Base-by-base conservation (phyloP, 2,329 filamentous ascomycete genomes). In the Cladorrhinum sp. region DNA sequence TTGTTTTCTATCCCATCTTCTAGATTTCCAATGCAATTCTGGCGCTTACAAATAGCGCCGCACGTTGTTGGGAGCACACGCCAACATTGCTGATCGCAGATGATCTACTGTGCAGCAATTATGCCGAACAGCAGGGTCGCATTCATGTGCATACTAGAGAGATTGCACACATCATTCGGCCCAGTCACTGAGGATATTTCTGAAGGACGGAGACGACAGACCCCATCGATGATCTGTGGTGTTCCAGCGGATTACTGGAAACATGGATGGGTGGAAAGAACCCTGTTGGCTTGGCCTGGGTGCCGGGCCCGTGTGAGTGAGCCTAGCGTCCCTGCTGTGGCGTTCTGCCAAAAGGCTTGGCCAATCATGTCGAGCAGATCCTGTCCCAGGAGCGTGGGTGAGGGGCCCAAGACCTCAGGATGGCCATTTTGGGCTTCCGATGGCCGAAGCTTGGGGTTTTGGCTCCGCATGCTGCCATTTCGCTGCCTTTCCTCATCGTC, bases 301-400 rank as follows among this genome's bases (percentile, higher is more conserved):
- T 45, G 16, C 41, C 41, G 41, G 41, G 41, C 41, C 41, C 41
- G 41, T 45, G n/a, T 45, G 41, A 45, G 41, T 45, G 41, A 45
- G 41, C 18, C 41, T 13, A 22, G 41, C 41, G 41, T 45, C 41
- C 41, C 41, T 45, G 41, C n/a, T 45, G 41, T 45, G 41, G 41
- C 41, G 41, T 45, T 45, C 41, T 45, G 41, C 41, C 41, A 45
- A 45, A 45, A 45, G 41, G 41, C 41, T 45, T 45, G 41, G 20
- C 59, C 62, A 64, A 64, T 64, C 62, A 64, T 2, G 18, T 13
- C 8, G 7, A 23, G 29, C 32, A 50, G 27, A 23, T 52, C 36
- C 27, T 23, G 27, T 55, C 57, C 62, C 59, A 59, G 29, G 57
- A 53, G 36, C 29, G 48, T 50, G 62, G 58, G 23, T 50, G 56